A percentile compares a stretch with the other conserved stretches of the same genome.
Conservation (phyloP, 164 flowering plant genomes). For the Vitis amurensis region DNA sequence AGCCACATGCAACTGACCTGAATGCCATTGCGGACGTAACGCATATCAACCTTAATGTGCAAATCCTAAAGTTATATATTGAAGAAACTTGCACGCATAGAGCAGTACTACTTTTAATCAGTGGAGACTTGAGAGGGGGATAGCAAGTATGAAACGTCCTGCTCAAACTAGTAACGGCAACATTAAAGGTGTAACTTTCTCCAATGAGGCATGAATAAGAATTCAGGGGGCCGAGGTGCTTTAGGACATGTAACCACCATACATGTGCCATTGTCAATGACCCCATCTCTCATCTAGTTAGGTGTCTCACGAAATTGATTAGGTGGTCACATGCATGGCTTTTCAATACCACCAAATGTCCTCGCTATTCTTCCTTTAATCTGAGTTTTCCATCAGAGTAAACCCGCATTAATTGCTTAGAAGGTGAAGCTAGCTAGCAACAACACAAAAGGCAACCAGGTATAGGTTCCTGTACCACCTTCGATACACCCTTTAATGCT, state of each 20-base stretch:
- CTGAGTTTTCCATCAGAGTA: not conserved
- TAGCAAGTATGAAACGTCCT: too few species aligned
- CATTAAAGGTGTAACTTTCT: not conserved
- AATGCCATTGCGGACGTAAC: too few species aligned
- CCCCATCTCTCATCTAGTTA: constrained; percentile 3
- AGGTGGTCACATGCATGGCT: constrained; percentile 16
- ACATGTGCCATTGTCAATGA: constrained; percentile 18
- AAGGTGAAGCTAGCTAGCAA: not conserved
- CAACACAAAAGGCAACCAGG: not conserved
- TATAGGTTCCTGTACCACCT: not conserved
- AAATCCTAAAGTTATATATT: too few species aligned
- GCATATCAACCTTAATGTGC: too few species aligned
- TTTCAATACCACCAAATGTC: constrained; percentile 9
- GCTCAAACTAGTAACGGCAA: not conserved
- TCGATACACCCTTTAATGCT: too few species aligned
- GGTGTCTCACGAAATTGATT: constrained; percentile 4
- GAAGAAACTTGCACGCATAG: too few species aligned
- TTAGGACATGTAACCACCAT: not conserved
- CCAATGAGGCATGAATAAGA: not conserved
- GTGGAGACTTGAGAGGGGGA: too few species aligned
- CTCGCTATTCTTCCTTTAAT: not conserved
- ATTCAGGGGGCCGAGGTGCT: not conserved
- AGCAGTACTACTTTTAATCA: too few species aligned
- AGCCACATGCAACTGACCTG: too few species aligned
- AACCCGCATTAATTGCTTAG: not conserved